Conservation (phyloP, 2,329 filamentous ascomycete species). For the Berkeleyomyces rouxiae region DNA sequence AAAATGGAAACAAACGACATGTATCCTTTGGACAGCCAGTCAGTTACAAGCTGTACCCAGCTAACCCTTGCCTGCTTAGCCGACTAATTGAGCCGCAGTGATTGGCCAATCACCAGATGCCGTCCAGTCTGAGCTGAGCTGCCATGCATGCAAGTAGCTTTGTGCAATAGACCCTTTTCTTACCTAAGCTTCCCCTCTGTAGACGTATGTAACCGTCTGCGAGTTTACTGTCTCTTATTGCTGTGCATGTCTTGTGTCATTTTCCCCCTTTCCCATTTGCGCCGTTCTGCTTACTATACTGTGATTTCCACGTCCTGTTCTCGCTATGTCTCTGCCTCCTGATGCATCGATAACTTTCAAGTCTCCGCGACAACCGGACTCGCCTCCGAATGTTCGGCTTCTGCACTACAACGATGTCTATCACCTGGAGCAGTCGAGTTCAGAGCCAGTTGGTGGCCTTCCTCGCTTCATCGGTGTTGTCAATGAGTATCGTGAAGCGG, state of each 20-base stretch:
- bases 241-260: background rate
- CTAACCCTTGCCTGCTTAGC: background rate
- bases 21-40: too few species aligned
- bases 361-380: slow-evolving; percentile 2
- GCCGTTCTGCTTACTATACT: background rate
- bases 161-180: background rate
- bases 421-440: slow-evolving; percentile 59
- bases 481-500: slow-evolving; percentile 53
- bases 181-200: background rate
- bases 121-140: too few species aligned
- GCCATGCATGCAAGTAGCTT: background rate
- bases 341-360: slow-evolving; percentile 9
- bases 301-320: too few species aligned
- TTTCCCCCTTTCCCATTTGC: background rate
- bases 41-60: background rate
- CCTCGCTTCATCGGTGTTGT: slow-evolving; percentile 65
- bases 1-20: too few species aligned
- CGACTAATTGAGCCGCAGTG: background rate
- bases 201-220: background rate
- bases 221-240: background rate
- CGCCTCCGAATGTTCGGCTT: slow-evolving; percentile 47
- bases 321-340: slow-evolving; percentile 3
- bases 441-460: slow-evolving; percentile 69
- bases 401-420: slow-evolving; percentile 92
- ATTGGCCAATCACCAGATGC: background rate